Conservation (phyloP, 805 yeast genomes). For the Nakazawaea wyomingensis region DNA sequence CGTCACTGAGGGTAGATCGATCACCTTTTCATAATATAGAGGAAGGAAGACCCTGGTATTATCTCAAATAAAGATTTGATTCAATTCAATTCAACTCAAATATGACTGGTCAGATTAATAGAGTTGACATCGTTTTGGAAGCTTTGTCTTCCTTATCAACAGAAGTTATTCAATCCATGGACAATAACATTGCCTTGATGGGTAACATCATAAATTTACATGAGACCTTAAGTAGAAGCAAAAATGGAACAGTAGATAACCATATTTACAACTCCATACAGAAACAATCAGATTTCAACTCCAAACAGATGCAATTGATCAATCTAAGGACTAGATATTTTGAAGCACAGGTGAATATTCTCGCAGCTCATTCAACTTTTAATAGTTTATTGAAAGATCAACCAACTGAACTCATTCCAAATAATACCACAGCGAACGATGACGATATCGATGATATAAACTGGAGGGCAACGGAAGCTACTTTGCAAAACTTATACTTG, state of each 20-base stretch:
- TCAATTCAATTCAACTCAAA: no score
- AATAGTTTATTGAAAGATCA: constrained; percentile 14
- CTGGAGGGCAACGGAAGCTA: constrained; percentile 41
- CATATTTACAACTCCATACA: background rate
- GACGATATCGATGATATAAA: constrained; percentile 29
- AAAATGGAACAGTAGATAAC: background rate
- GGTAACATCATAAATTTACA: constrained; percentile 8
- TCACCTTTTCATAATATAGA: no score
- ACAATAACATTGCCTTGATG: constrained; percentile 10
- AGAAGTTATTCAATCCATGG: constrained; percentile 11
- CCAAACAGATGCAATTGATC: constrained; percentile 17
- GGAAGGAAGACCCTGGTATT: no score
- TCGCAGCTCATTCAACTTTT: constrained; percentile 19
- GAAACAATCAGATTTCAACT: constrained; percentile 1
- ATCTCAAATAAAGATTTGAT: no score
- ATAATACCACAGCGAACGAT: constrained; percentile 12
- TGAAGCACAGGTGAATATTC: constrained; percentile 26
- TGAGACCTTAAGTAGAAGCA: constrained; percentile 3
- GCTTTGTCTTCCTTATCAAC: constrained; percentile 3
- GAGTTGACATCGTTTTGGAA: constrained; percentile 1
- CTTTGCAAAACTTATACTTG: constrained; percentile 36
- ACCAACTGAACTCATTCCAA: constrained; percentile 8
- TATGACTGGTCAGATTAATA: background rate
- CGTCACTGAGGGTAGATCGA: no score
- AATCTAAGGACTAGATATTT: constrained; percentile 28